Base-by-base conservation (phyloP, 805 yeast genomes). In the Diddensiella santjacobensis region DNA sequence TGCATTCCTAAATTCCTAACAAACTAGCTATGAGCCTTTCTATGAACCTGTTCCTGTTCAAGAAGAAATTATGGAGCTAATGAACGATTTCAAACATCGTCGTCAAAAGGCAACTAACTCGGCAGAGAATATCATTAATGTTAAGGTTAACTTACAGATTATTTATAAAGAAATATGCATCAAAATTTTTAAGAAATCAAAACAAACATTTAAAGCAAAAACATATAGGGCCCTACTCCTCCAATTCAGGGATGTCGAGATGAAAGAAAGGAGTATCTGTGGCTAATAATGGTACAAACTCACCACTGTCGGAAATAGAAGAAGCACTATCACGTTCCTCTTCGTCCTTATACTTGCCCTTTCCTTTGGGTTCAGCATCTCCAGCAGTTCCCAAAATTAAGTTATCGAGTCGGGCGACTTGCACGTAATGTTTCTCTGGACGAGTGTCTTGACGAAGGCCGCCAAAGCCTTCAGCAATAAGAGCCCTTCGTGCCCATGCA, bases 401-500 rank as follows among this genome's bases (percentile, higher is more conserved):
- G 11, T 48, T 26, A 35, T 41, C 47, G 18, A 39, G 29, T 4
- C 30, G 45, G 2, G 58, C 50, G 17, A 54, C 52, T 36, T 54
- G 53, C 8, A 53, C 50, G 33, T 53, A 53, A 15, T 22, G 50
- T 5, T 22, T 49, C 11, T 57, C 61, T 6, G 54, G 55, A 30
- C 55, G 60, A 20, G 44, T 61, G 40, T 40, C 73, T 24, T 71
- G 75, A 22, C 68, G 72, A 44, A 73, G 71, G 17, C 77, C 70
- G 42, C 96, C 95, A 68, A 88, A 88, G 1, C 95, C 95, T 49
- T 82, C 81, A 57, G 80, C 77, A 39, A 84, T 63, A 56, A 90
- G 75, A 3, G 84, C 84, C 61, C 91, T 77, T 59, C 87, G 80
- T 47, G 86, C 79, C 97, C 97, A 90, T 6, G 91, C 90, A 48